A percentile compares a stretch with the other conserved stretches of the same genome.
phyloP scores from a whole-genome alignment of 306 rosid genomes.

The Sechiopsis laciniata region DNA sequence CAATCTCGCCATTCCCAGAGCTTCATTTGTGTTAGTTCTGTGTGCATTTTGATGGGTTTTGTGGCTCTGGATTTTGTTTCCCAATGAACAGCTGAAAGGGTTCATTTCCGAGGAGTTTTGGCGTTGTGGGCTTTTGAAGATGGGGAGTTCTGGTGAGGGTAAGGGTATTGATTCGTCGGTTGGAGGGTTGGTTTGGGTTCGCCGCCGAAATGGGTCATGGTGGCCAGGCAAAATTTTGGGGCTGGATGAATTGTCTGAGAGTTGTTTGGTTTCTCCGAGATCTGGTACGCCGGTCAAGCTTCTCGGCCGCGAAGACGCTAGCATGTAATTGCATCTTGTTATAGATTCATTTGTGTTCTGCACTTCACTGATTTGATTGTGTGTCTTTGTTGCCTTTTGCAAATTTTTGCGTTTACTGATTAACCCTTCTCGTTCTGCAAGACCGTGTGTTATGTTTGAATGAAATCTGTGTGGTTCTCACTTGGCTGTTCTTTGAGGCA shows the following conservation, averaged over 20 bases:
- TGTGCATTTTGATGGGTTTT: slow-evolving; percentile 15
- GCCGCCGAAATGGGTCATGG: slow-evolving; percentile 33
- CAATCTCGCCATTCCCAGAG: neutral
- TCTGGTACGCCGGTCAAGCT: too few relatives aligned
- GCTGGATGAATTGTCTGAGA: slow-evolving; percentile 77
- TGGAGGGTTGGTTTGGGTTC: slow-evolving; percentile 97
- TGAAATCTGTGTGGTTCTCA: neutral
- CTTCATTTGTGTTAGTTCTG: slow-evolving; percentile 1
- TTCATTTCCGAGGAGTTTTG: neutral
- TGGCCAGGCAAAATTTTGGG: slow-evolving; percentile 97
- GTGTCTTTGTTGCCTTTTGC: neutral
- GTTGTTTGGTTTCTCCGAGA: slow-evolving; percentile 30
- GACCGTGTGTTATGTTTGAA: neutral
- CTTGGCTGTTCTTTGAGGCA: neutral
- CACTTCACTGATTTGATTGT: neutral
- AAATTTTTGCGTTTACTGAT: neutral
- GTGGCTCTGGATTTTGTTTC: neutral
- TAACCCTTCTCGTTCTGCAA: neutral
- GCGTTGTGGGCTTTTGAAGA: slow-evolving; percentile 21
- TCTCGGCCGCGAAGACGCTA: too few relatives aligned
- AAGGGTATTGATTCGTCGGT: slow-evolving; percentile 82
- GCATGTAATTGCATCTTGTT: slow-evolving; percentile 45
- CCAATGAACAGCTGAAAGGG: slow-evolving; percentile 20
- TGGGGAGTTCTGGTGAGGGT: slow-evolving; percentile 77
- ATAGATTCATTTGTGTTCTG: neutral